Percentiles rank a stretch among this genome's conserved stretches.
These are phyloP conservation scores for Lactarius evosmus DNA, from an alignment of 768 basidiomycete genomes.

Conservation along the genomic window DNA sequence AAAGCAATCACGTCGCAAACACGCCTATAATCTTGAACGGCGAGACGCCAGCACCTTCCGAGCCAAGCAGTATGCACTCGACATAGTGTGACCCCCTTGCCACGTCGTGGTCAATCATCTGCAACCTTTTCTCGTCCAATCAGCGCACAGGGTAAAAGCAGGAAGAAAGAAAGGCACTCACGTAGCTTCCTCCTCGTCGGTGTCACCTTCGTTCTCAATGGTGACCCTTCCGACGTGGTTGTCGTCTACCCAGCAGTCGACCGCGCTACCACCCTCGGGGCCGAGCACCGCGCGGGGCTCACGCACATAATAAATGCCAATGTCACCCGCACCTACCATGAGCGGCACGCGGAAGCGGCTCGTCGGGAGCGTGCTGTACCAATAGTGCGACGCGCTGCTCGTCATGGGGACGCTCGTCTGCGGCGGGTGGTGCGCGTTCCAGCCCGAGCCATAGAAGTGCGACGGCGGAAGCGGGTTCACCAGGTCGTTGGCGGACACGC, in stretches of 20 bases:
- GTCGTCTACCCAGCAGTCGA: constrained; percentile 98
- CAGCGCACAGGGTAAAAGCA: not conserved
- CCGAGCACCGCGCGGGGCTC: constrained; percentile 60
- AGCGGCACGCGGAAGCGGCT: constrained; percentile 82
- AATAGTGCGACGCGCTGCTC: constrained; percentile 77
- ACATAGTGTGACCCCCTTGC: constrained; percentile 88
- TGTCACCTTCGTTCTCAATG: constrained; percentile 73
- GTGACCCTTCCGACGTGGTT: constrained; percentile 76
- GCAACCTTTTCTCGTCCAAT: constrained; percentile 49
- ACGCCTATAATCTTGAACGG: constrained; percentile 91
- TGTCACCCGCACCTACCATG: constrained; percentile 82
- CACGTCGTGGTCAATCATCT: constrained; percentile 84
- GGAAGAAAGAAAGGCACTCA: constrained; percentile 39
- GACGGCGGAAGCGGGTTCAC: constrained; percentile 96
- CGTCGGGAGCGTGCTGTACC: constrained; percentile 84
- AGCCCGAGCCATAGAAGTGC: constrained; percentile 91
- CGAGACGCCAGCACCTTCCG: constrained; percentile 76
- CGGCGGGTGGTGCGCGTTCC: constrained; percentile 74
- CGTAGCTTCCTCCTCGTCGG: constrained; percentile 61
- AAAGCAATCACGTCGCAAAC: constrained; percentile 59
- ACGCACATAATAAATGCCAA: constrained; percentile 85
- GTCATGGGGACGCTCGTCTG: constrained; percentile 40
- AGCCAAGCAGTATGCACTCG: constrained; percentile 84
- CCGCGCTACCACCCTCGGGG: constrained; percentile 52
- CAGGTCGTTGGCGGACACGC: constrained; percentile 94